Base-by-base conservation (phyloP, 1,284 basidiomycete species). In the Moesziomyces sp. region DNA sequence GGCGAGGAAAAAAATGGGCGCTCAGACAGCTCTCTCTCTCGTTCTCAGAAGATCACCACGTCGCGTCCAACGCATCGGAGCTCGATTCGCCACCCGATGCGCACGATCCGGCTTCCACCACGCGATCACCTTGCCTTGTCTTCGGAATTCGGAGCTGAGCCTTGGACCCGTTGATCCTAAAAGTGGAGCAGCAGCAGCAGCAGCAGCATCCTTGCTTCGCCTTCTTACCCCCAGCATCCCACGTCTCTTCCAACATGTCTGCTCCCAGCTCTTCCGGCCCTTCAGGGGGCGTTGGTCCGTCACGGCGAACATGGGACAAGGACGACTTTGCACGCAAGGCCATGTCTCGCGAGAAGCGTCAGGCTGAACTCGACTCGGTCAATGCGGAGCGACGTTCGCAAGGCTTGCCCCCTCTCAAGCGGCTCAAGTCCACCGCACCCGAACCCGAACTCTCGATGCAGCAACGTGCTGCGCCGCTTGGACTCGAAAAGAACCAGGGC, bases 401-500 rank as follows among this genome's bases (percentile, higher is more conserved):
- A 58, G 81, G 78, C 11, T 58, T 76, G n/a, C 66, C 61, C 26
- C 75, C 82, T 10, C 53, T 74, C 19, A 74, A 68, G 14, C 57
- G 76, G 11, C 58, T 74, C 47, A 75, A 74, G n/a, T 57, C 74
- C 38, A 75, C 77, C 19, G 51, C 70, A 18, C 77, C 78, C 16
- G 77, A 81, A 52, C 80, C 82, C 8, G 81, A 81, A 18, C 64
- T 77, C 26, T 48, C 66, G 19, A 73, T 83, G 62, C 67, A 83
- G 52, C 68, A 72, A 28, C 75, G 79, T 23, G 43, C 71, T 9
- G 60, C 47, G 4, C 75, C 78, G 16, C 73, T 83, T 24, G 71
- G 66, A n/a, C 58, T 83, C 14, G 78, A 78, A 8, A 70, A 74
- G 45, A 77, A 83, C 48, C 46, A 77, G 24, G 78, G 78, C 38